These are phyloP conservation scores for Cercophora newfieldiana DNA, from an alignment of 495 filamentous ascomycete genomes.

Conservation along the genomic window DNA sequence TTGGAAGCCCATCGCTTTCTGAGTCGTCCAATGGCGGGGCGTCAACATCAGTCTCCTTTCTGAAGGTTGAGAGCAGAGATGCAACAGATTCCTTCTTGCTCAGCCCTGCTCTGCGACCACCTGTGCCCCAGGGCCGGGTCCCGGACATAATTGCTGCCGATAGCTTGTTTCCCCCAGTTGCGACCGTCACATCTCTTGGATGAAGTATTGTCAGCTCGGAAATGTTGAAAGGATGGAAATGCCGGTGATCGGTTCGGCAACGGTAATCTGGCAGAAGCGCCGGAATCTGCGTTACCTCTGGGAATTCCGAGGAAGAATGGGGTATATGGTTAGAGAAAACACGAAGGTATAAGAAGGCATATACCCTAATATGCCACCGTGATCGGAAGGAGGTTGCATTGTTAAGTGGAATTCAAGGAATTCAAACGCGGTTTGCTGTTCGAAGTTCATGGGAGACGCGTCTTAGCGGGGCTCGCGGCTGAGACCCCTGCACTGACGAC, in stretches of 20 bases:
- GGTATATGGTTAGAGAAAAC: neutral
- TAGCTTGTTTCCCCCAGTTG: neutral
- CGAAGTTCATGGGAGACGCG: no score
- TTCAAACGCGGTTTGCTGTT: neutral
- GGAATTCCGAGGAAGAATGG: neutral
- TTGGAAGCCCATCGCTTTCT: slow-evolving; percentile 8
- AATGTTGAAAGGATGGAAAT: neutral
- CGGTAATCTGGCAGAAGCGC: neutral
- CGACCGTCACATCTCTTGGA: neutral
- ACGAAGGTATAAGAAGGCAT: neutral
- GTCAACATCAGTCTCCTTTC: slow-evolving; percentile 7
- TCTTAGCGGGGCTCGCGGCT: no score
- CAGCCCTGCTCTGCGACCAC: slow-evolving; percentile 12
- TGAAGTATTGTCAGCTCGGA: neutral
- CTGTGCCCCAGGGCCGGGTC: neutral
- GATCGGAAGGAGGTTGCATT: neutral
- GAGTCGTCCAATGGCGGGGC: slow-evolving; percentile 19
- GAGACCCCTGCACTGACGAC: no score
- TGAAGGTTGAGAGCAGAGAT: neutral
- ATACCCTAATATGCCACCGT: neutral
- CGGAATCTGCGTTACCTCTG: neutral
- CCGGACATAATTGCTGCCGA: neutral
- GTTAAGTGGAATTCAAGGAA: neutral
- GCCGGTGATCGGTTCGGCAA: neutral
- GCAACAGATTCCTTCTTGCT: slow-evolving; percentile 15